Evolutionary conservation across 805 yeast genomes (phyloP), one percentile per base, ranked within the genome.

Genomic region (Starmerella roubikii): DNA sequence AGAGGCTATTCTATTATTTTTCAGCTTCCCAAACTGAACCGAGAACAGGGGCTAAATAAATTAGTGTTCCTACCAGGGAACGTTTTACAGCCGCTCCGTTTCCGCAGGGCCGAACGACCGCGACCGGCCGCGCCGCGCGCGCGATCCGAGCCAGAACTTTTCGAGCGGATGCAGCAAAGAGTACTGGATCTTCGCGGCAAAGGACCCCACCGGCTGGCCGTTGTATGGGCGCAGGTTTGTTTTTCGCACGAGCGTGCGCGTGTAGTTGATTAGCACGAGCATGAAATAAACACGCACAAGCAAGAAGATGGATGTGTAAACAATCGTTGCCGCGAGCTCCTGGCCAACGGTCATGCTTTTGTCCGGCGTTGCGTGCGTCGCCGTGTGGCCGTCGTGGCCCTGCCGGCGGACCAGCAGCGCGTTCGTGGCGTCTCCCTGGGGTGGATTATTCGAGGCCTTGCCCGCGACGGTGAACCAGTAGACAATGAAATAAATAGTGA

Each of bases 401-500:
- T 17, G 27, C 16, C 23, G 36, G 4, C 36, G 22, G 6, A n/a
- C 16, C 23, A 30, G n/a, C n/a, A 32, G 15, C 9, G 10, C 15
- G 29, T 26, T 21, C 27, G 13, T 7, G 12, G 13, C 21, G 7
- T 15, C 11, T 12, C 18, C 36, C 23, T 19, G 24, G 3, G 44
- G 41, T 8, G 45, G 48, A 15, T 42, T 43, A 20, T 46, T 45
- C 11, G 40, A 39, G 8, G 50, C 41, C 23, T 47, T 46, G 20
- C 54, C 57, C 30, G 53, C 58, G 13, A 44, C 52, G 11, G 51
- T 50, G 53, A 84, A 79, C 95, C 96, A 88, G 44, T 73, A 69
- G 38, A 69, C 68, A 5, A 77, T 68, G 55, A 88, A 86, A 59
- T 75, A 79, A 4, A 77, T 47, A 17, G 93, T 81, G 58, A 79